phyloP scores from a whole-genome alignment of 345 rosid species.

The Citropsis articulata region DNA sequence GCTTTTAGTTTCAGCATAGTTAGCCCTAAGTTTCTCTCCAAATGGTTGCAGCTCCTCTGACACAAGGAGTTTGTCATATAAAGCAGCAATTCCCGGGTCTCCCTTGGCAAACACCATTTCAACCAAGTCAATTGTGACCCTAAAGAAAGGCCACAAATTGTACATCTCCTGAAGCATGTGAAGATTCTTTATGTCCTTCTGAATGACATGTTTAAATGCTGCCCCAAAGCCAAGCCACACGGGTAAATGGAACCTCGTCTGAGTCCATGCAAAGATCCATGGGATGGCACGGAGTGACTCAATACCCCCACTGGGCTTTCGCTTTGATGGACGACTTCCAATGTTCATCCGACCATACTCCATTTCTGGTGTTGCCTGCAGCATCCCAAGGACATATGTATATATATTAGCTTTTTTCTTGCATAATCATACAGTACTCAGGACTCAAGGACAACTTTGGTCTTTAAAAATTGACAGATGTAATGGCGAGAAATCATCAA shows the following conservation, averaged over 20 bases:
- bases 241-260: constrained; percentile 91
- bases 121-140: constrained; percentile 85
- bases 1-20: constrained; percentile 67
- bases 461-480: not conserved
- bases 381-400: not conserved
- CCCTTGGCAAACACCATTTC: constrained; percentile 99
- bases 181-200: constrained; percentile 72
- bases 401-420: not conserved
- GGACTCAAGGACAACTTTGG: not conserved
- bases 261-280: constrained; percentile 99
- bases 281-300: constrained; percentile 99
- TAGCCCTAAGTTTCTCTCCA: constrained; percentile 66
- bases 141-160: constrained; percentile 94
- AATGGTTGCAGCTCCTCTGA: constrained; percentile 67
- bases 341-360: constrained; percentile 99
- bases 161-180: constrained; percentile 90
- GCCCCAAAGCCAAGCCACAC: constrained; percentile 97
- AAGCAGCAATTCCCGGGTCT: constrained; percentile 89
- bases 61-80: constrained; percentile 86
- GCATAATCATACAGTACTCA: not conserved
- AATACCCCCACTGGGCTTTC: constrained; percentile 96
- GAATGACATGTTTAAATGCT: constrained; percentile 66
- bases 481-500: not conserved
- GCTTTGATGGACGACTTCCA: constrained; percentile 90
- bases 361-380: constrained; percentile 88